These are phyloP conservation scores for Austroboletus festivus DNA, from an alignment of 768 basidiomycete species.

Conservation along the genomic window DNA sequence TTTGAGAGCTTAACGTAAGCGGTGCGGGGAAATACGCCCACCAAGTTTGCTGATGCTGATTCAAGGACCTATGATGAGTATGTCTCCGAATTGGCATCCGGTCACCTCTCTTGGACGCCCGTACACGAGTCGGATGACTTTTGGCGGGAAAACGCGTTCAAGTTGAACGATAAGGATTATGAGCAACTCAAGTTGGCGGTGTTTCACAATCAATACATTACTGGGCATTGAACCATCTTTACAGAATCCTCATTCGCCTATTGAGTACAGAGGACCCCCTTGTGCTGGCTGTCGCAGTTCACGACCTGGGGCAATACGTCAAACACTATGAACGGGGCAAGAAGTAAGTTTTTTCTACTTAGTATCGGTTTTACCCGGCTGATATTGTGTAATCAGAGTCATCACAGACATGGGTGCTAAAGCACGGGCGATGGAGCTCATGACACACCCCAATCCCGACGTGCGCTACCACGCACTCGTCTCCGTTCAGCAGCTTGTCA, in stretches of 20 bases:
- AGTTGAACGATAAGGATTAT: conserved; percentile 80
- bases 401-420: conserved; percentile 87
- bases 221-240: neutral
- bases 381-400: conserved; percentile 41
- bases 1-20: conserved; percentile 89
- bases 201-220: neutral
- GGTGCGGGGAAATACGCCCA: neutral
- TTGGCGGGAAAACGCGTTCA: conserved; percentile 93
- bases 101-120: conserved; percentile 93
- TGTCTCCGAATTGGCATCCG: conserved; percentile 81
- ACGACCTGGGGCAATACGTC: conserved; percentile 93
- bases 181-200: conserved; percentile 73
- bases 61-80: conserved; percentile 95
- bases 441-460: conserved; percentile 84
- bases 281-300: conserved; percentile 87
- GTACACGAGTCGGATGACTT: conserved; percentile 96
- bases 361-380: neutral
- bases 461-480: conserved; percentile 91
- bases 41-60: conserved; percentile 1
- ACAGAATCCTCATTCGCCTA: conserved; percentile 70
- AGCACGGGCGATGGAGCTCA: conserved; percentile 83
- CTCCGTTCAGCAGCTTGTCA: conserved; percentile 87
- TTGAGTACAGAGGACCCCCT: conserved; percentile 65
- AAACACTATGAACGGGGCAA: conserved; percentile 90
- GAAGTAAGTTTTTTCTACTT: conserved; percentile 52